These are phyloP conservation scores for Tricholoma saponaceum DNA, from an alignment of 768 basidiomycete genomes.

Conservation along the genomic window DNA sequence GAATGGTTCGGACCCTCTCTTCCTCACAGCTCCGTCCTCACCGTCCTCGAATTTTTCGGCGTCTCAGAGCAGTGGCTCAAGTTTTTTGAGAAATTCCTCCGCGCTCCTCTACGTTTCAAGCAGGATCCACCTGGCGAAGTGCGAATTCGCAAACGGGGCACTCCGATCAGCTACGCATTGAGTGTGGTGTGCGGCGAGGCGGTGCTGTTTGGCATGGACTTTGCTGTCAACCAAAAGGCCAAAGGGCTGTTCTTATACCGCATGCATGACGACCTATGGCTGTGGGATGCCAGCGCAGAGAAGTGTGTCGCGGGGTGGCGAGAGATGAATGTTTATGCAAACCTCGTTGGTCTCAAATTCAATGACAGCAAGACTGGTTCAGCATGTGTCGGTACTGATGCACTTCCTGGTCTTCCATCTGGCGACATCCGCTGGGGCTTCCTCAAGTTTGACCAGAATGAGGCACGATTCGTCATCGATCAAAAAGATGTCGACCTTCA, in stretches of 20 bases:
- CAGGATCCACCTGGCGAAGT: constrained; percentile 14
- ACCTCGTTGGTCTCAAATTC: constrained; percentile 36
- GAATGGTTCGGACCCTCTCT: constrained; percentile 43
- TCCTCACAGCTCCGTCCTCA: constrained; percentile 36
- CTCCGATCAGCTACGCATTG: constrained; percentile 38
- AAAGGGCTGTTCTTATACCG: constrained; percentile 38
- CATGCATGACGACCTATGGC: constrained; percentile 45
- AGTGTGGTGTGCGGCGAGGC: constrained; percentile 38
- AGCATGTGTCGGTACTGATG: constrained; percentile 25
- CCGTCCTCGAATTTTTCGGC: constrained; percentile 34
- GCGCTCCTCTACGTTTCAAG: constrained; percentile 11
- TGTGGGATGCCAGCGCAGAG: constrained; percentile 30
- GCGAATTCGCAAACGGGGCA: constrained; percentile 35
- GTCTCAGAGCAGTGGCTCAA: constrained; percentile 31
- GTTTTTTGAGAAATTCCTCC: constrained; percentile 21
- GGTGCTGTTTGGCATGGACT: constrained; percentile 42
- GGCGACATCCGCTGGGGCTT: constrained; percentile 20
- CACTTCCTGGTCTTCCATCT: constrained; percentile 11
- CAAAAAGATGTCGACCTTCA: constrained; percentile 25
- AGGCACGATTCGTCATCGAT: constrained; percentile 25
- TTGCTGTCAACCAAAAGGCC: constrained; percentile 40
- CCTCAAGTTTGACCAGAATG: constrained; percentile 5
- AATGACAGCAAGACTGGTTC: constrained; percentile 40
- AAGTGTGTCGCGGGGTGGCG: constrained; percentile 35
- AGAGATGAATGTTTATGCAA: constrained; percentile 38